phyloP scores from a whole-genome alignment of 2,329 filamentous ascomycete species.

The Fusarium dlaminii region DNA sequence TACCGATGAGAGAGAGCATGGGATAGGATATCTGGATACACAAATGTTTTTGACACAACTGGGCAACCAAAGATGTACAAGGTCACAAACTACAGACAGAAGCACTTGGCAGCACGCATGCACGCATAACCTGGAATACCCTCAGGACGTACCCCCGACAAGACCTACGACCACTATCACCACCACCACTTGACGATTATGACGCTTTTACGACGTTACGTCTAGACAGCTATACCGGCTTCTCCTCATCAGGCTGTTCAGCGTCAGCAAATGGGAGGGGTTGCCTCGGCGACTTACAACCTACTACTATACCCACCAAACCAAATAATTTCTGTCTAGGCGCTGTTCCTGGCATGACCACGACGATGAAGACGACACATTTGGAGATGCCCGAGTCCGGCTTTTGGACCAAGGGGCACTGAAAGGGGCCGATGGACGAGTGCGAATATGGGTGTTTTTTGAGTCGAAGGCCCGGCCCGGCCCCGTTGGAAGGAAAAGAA shows the following conservation, averaged over 20 bases:
- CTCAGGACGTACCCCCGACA: constrained; percentile 46
- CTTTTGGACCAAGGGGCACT: constrained; percentile 26
- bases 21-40: constrained; percentile 53
- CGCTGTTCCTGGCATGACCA: constrained; percentile 47
- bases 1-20: constrained; percentile 49
- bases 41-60: constrained; percentile 50
- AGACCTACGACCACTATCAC: constrained; percentile 50
- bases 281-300: constrained; percentile 50
- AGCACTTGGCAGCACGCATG: constrained; percentile 36
- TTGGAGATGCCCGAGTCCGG: constrained; percentile 30
- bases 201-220: constrained; percentile 58
- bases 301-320: constrained; percentile 51
- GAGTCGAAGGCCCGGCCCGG: constrained; percentile 19
- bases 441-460: constrained; percentile 16
- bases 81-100: constrained; percentile 45
- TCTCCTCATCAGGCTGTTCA: constrained; percentile 45
- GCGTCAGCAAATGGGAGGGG: constrained; percentile 44
- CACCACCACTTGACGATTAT: constrained; percentile 56
- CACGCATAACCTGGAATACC: constrained; percentile 44
- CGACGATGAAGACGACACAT: constrained; percentile 44
- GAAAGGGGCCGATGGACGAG: constrained; percentile 28
- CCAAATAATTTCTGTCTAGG: constrained; percentile 52
- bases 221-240: constrained; percentile 56
- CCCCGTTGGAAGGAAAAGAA: constrained; percentile 41
- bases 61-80: constrained; percentile 51